These are phyloP conservation scores for Fraxinus floribunda DNA, from an alignment of 305 asterid species.

Conservation along the genomic window DNA sequence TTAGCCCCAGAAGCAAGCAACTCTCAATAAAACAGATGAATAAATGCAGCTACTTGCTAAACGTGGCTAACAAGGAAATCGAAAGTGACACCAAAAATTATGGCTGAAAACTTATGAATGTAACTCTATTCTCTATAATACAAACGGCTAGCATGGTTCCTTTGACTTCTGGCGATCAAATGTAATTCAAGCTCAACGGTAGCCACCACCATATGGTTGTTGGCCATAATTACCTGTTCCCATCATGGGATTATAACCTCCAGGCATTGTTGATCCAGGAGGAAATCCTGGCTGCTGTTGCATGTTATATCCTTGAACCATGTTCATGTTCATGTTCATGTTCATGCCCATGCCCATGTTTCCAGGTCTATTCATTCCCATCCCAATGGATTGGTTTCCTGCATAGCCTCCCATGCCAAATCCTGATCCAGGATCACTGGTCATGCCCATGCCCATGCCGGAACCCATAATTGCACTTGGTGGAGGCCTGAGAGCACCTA, in stretches of 20 bases:
- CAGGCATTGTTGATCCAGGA: constrained; percentile 55
- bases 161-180: background rate
- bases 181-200: constrained; percentile 38
- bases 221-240: constrained; percentile 69
- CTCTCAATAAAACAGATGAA: background rate
- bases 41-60: background rate
- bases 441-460: constrained; percentile 28
- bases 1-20: background rate
- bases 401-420: constrained; percentile 2
- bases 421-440: background rate
- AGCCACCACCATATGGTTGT: constrained; percentile 79
- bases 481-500: constrained; percentile 50
- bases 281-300: constrained; percentile 68
- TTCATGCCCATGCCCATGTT: constrained; percentile 23
- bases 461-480: constrained; percentile 57
- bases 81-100: background rate
- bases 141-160: constrained; percentile 16
- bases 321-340: constrained; percentile 22
- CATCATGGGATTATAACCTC: constrained; percentile 68
- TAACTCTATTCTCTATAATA: constrained; percentile 26
- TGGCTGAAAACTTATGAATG: background rate
- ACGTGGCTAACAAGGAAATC: background rate
- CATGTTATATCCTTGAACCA: constrained; percentile 42
- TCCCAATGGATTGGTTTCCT: background rate
- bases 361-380: constrained; percentile 1